Evolutionary conservation across 225 moss, liverwort and hornwort genomes (phyloP).

Genomic region (Anthoceros angustus): DNA sequence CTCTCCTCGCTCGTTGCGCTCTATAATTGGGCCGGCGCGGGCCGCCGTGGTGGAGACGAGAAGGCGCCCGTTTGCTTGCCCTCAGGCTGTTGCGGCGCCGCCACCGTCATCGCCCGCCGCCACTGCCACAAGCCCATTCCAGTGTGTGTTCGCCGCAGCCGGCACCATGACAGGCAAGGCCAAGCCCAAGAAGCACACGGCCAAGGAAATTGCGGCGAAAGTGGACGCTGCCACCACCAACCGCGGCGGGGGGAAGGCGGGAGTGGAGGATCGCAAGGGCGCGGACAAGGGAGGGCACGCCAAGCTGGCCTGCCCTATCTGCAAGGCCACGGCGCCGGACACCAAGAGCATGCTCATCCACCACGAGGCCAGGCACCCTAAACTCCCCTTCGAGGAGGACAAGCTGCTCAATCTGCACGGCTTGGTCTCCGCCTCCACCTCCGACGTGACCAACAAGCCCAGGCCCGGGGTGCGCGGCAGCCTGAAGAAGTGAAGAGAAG

Average conservation of each 20-base stretch:
- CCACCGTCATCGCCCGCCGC: background rate
- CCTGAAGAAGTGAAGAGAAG: constrained; percentile 59
- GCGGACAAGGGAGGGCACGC: constrained; percentile 92
- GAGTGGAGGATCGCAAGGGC: constrained; percentile 89
- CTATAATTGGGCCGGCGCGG: no score
- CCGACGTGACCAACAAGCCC: constrained; percentile 15
- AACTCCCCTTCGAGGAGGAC: constrained; percentile 82
- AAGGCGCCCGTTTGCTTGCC: no score
- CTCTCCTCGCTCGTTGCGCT: no score
- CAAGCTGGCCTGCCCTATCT: constrained; percentile 76
- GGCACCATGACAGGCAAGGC: constrained; percentile 84
- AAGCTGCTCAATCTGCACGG: constrained; percentile 71
- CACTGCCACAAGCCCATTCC: background rate
- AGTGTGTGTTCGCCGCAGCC: background rate
- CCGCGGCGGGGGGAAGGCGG: constrained; percentile 93
- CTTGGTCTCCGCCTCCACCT: constrained; percentile 9
- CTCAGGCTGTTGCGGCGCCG: background rate
- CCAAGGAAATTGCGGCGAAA: constrained; percentile 96
- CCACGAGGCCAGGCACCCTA: constrained; percentile 89
- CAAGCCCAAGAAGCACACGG: constrained; percentile 98
- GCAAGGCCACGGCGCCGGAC: constrained; percentile 83
- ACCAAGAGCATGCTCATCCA: constrained; percentile 84
- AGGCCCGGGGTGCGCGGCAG: constrained; percentile 92
- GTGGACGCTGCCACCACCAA: constrained; percentile 95
- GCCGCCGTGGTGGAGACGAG: no score